Conservation (phyloP, 345 rosid species). For the Euphorbia peplus region DNA sequence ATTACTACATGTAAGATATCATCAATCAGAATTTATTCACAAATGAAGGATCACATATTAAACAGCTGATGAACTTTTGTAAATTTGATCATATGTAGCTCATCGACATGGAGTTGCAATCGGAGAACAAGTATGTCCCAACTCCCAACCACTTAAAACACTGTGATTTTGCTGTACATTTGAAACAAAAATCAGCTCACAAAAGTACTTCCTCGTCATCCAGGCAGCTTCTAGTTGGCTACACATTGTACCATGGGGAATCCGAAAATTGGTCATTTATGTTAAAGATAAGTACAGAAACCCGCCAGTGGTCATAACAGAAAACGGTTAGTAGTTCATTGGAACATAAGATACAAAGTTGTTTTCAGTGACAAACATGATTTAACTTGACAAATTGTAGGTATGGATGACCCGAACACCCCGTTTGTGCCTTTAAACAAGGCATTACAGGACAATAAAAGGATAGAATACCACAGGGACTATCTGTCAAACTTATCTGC, state of each 20-base stretch:
- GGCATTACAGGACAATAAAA: constrained; percentile 70
- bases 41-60: not conserved
- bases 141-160: constrained; percentile 4
- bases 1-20: constrained; percentile 63
- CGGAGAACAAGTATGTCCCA: constrained; percentile 69
- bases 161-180: constrained; percentile 6
- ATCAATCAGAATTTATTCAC: not conserved
- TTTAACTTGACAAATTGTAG: constrained; percentile 35
- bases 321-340: constrained; percentile 51
- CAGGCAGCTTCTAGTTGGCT: constrained; percentile 97
- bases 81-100: constrained; percentile 40
- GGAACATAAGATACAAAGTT: not conserved
- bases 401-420: constrained; percentile 76
- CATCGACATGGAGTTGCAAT: constrained; percentile 63
- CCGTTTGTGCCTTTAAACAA: constrained; percentile 50
- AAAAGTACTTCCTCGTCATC: constrained; percentile 20
- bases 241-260: constrained; percentile 88
- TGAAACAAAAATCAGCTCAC: constrained; percentile 18
- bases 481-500: constrained; percentile 86
- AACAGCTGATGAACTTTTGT: constrained; percentile 3
- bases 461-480: constrained; percentile 76
- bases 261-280: constrained; percentile 53
- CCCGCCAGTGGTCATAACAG: constrained; percentile 69
- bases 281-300: constrained; percentile 70
- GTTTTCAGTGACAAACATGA: not conserved